Evolutionary conservation across 768 basidiomycete species (phyloP).

Genomic region (Trametes villosa): DNA sequence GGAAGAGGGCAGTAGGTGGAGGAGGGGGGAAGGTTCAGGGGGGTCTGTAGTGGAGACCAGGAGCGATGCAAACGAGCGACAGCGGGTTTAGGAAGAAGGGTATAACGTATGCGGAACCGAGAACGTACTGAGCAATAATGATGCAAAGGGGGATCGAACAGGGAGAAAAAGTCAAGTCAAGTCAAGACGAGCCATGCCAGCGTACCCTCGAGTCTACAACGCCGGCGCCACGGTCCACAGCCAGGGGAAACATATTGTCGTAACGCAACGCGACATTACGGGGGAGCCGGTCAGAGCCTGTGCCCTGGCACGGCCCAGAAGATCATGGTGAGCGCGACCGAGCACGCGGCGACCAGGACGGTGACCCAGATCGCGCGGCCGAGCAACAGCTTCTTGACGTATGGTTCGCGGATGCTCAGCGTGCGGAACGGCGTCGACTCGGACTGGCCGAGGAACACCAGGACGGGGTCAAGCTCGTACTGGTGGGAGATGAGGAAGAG

Average conservation of each 20-base stretch:
- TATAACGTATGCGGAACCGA: slow-evolving; percentile 24
- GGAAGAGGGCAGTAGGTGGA: background rate
- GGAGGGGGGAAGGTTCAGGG: background rate
- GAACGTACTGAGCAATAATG: slow-evolving; percentile 24
- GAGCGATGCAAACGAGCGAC: slow-evolving; percentile 27
- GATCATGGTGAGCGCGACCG: slow-evolving; percentile 82
- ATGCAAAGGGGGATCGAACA: slow-evolving; percentile 11
- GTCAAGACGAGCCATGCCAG: slow-evolving; percentile 8
- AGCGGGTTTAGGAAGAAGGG: slow-evolving; percentile 28
- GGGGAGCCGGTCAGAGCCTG: slow-evolving; percentile 54
- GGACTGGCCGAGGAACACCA: slow-evolving; percentile 91
- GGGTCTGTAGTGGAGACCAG: background rate
- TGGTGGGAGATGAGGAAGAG: slow-evolving; percentile 94
- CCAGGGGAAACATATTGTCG: slow-evolving; percentile 8
- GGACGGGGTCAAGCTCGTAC: slow-evolving; percentile 95
- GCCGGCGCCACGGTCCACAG: slow-evolving; percentile 17
- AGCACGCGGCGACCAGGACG: slow-evolving; percentile 74
- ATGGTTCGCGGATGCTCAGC: slow-evolving; percentile 88
- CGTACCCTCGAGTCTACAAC: slow-evolving; percentile 15
- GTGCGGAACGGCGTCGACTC: slow-evolving; percentile 98
- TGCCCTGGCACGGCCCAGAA: slow-evolving; percentile 98
- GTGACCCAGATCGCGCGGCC: slow-evolving; percentile 93
- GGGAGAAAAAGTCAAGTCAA: slow-evolving; percentile 2
- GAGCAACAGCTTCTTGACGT: slow-evolving; percentile 87
- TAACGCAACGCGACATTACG: slow-evolving; percentile 2